A percentile compares a stretch with the other conserved stretches of the same genome.
Evolutionary conservation across 2,329 filamentous ascomycete species (phyloP).

Genomic region (Colletotrichum chlorophyti): DNA sequence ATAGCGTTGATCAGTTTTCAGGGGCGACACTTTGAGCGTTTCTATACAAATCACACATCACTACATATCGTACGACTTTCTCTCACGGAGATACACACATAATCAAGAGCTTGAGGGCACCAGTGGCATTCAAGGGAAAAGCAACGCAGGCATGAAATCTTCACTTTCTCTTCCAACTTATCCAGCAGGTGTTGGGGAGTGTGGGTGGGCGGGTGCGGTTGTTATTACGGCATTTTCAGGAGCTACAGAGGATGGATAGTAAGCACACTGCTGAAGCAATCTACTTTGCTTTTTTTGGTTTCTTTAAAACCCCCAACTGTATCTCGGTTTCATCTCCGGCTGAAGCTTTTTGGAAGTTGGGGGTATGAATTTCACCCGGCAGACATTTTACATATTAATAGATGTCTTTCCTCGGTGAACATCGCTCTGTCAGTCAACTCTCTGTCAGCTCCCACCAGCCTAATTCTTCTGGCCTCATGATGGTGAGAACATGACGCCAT

Average conservation of each 20-base stretch:
- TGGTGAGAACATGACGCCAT: conserved; percentile 20
- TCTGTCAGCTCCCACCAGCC: not conserved
- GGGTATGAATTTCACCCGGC: conserved; percentile 4
- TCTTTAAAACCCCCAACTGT: too few relatives aligned
- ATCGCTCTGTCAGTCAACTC: not conserved
- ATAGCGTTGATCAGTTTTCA: not conserved
- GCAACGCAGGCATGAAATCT: conserved; percentile 21
- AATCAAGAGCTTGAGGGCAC: conserved; percentile 15
- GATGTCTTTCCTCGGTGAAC: conserved; percentile 13
- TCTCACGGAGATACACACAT: conserved; percentile 5
- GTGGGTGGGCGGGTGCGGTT: conserved; percentile 25
- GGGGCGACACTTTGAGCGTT: conserved; percentile 5
- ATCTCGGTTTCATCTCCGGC: too few relatives aligned
- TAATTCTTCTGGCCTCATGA: not conserved
- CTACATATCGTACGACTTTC: conserved; percentile 11
- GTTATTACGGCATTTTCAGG: conserved; percentile 28
- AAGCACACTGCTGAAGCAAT: conserved; percentile 20
- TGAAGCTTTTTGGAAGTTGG: too few relatives aligned
- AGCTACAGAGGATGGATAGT: conserved; percentile 20
- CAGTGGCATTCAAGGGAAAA: conserved; percentile 7
- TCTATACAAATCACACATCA: conserved; percentile 21
- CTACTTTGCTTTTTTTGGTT: conserved; percentile 8
- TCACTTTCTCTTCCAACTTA: conserved; percentile 24
- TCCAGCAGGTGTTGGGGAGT: conserved; percentile 28
- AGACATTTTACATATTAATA: conserved; percentile 22